Percentiles rank a stretch among this genome's conserved stretches.
These are phyloP conservation scores for Pestalotiopsis sp. DNA, from an alignment of 2,329 filamentous ascomycete species.

Conservation along the genomic window DNA sequence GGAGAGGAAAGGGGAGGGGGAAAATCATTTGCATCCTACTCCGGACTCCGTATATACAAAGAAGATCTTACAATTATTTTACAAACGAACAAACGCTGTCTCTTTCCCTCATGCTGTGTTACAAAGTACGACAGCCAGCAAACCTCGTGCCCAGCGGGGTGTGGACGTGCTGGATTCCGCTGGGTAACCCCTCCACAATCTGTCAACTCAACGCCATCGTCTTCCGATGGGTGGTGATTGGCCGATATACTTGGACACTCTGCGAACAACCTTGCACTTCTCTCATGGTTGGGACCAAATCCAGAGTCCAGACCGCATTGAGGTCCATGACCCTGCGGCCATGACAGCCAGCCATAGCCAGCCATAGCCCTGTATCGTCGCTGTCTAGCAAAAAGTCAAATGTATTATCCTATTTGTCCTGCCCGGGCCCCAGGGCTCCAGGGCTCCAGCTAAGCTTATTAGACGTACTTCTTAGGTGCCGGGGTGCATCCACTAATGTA, in stretches of 20 bases:
- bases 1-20: neutral
- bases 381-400: neutral
- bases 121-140: neutral
- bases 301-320: neutral
- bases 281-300: neutral
- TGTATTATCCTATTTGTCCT: neutral
- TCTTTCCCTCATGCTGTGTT: neutral
- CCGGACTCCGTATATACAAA: neutral
- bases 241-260: neutral
- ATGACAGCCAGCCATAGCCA: neutral
- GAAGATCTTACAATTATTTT: too few relatives aligned
- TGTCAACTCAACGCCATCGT: neutral
- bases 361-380: too few relatives aligned
- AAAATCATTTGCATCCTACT: neutral
- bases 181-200: neutral
- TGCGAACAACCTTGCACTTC: neutral
- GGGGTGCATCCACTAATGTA: too few relatives aligned
- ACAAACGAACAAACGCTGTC: neutral
- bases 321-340: neutral
- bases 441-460: too few relatives aligned
- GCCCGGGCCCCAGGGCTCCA: neutral
- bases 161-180: neutral
- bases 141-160: neutral
- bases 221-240: neutral
- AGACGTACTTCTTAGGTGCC: too few relatives aligned